Percentiles rank a stretch among this genome's conserved stretches.
These are phyloP conservation scores for Sesbania bispinosa DNA, from an alignment of 306 rosid species.

Conservation along the genomic window DNA sequence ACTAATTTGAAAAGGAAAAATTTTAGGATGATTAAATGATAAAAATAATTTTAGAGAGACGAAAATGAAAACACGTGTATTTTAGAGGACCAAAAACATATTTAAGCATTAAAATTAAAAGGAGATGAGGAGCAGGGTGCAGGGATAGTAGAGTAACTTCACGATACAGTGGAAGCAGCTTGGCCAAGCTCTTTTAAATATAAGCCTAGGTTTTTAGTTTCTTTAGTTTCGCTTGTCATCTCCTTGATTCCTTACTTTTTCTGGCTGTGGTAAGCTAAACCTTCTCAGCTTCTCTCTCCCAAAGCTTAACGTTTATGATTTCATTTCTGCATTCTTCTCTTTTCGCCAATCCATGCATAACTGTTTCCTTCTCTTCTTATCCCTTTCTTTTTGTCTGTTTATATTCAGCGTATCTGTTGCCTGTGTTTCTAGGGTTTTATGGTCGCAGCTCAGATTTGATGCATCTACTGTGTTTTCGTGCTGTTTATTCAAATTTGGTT, in stretches of 20 bases:
- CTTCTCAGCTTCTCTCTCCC: background rate
- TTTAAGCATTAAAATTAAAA: no score
- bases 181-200: background rate
- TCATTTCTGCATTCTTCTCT: background rate
- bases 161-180: background rate
- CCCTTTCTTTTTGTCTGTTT: no score
- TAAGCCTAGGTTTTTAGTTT: conserved; percentile 23
- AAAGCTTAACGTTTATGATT: background rate
- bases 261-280: background rate
- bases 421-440: no score
- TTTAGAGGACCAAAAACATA: no score
- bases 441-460: no score
- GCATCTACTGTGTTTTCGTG: background rate
- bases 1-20: no score
- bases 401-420: no score
- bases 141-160: conserved; percentile 31
- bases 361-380: no score
- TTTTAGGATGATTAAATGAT: no score
- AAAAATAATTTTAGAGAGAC: no score
- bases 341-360: background rate
- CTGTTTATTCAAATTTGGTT: background rate
- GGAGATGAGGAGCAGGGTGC: no score
- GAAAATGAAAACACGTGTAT: no score
- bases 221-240: background rate
- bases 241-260: background rate